Evolutionary conservation across 352 stramenopile species (phyloP).

Genomic region (Pythium monospermum): DNA sequence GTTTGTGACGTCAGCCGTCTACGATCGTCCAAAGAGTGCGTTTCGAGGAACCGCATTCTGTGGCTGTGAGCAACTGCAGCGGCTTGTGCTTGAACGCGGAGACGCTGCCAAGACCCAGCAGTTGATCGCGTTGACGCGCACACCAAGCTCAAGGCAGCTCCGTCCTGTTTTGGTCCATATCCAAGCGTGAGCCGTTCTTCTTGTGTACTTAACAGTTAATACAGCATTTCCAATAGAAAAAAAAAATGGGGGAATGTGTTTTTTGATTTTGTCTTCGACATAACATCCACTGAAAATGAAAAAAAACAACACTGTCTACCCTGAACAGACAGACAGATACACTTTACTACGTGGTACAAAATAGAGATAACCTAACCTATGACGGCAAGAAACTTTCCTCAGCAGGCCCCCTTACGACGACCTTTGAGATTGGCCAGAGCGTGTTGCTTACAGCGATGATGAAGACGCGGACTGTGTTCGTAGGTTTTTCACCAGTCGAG

Average conservation of each 20-base stretch:
- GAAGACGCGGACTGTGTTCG: too few relatives aligned
- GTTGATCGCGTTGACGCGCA: constrained; percentile 44
- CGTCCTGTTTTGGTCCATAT: constrained; percentile 33
- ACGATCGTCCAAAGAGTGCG: constrained; percentile 64
- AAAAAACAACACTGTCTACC: background rate
- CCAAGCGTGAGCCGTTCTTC: constrained; percentile 6
- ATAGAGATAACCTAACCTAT: too few relatives aligned
- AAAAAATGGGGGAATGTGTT: background rate
- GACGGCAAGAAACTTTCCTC: too few relatives aligned
- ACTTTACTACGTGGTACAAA: too few relatives aligned
- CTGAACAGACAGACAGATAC: too few relatives aligned
- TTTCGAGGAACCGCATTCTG: constrained; percentile 65
- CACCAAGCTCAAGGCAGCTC: constrained; percentile 39
- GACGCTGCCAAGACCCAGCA: constrained; percentile 1
- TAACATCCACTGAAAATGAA: constrained; percentile 28
- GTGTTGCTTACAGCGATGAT: too few relatives aligned
- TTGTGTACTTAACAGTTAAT: background rate
- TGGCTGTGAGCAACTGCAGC: constrained; percentile 54
- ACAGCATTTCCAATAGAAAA: background rate
- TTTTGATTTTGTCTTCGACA: constrained; percentile 11
- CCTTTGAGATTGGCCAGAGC: too few relatives aligned
- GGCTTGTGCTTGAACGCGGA: constrained; percentile 34
- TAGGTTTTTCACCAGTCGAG: too few relatives aligned
- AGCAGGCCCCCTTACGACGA: too few relatives aligned
- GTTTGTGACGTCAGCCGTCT: constrained; percentile 72